phyloP scores from a whole-genome alignment of 495 filamentous ascomycete genomes.

The Monascus purpureus region DNA sequence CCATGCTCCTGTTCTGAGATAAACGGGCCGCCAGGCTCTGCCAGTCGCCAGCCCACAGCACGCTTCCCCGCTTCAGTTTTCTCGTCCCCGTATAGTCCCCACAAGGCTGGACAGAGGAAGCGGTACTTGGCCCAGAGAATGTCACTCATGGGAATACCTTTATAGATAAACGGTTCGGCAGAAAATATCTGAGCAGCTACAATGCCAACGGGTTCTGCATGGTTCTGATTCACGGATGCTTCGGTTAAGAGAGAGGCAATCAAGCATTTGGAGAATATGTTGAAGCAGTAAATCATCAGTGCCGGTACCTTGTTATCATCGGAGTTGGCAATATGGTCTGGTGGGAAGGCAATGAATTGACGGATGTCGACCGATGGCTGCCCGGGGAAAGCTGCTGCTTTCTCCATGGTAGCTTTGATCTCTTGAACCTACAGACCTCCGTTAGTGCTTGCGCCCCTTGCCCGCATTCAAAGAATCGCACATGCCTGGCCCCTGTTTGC shows the following conservation, averaged over 20 bases:
- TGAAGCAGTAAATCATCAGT: slow-evolving; percentile 69
- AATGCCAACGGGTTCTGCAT: slow-evolving; percentile 74
- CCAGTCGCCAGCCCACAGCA: slow-evolving; percentile 62
- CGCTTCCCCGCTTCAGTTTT: slow-evolving; percentile 52
- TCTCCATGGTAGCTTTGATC: slow-evolving; percentile 32
- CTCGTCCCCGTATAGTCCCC: slow-evolving; percentile 67
- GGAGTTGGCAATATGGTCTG: slow-evolving; percentile 37
- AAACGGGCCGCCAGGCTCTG: slow-evolving; percentile 37
- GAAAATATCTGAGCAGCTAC: slow-evolving; percentile 63
- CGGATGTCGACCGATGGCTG: slow-evolving; percentile 48
- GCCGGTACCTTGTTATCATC: slow-evolving; percentile 46
- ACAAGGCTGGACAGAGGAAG: slow-evolving; percentile 69
- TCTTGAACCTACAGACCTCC: slow-evolving; percentile 22
- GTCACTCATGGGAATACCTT: slow-evolving; percentile 62
- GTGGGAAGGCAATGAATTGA: slow-evolving; percentile 45
- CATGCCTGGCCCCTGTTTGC: slow-evolving; percentile 43
- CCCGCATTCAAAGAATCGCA: neutral
- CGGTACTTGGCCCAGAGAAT: slow-evolving; percentile 82
- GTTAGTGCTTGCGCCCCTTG: slow-evolving; percentile 1
- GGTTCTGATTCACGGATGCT: slow-evolving; percentile 48
- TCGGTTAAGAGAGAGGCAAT: slow-evolving; percentile 66
- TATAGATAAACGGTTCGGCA: slow-evolving; percentile 47
- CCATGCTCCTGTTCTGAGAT: slow-evolving; percentile 53
- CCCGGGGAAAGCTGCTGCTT: slow-evolving; percentile 31
- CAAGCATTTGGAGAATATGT: slow-evolving; percentile 65